Conservation (phyloP, 1,284 basidiomycete genomes). For the Cryptococcus depauperatus region DNA sequence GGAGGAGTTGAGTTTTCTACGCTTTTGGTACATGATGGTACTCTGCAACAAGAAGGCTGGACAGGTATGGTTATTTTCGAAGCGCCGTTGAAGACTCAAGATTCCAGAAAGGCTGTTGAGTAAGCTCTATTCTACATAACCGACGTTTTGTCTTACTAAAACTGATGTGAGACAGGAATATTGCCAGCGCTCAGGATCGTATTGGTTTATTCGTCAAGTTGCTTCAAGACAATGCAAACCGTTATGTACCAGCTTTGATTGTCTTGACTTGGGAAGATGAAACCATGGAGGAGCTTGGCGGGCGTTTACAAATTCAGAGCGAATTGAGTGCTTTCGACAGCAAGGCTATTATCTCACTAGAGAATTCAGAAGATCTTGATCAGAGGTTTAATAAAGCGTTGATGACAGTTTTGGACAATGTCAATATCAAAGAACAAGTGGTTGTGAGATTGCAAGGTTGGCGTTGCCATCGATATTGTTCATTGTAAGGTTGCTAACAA, state of each 20-base stretch:
- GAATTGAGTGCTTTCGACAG: slow-evolving; percentile 19
- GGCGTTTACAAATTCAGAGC: slow-evolving; percentile 20
- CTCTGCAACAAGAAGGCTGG: slow-evolving; percentile 11
- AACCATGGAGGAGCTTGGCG: slow-evolving; percentile 23
- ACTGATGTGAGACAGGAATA: slow-evolving; percentile 28
- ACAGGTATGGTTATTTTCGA: slow-evolving; percentile 31
- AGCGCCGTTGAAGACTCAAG: slow-evolving; percentile 17
- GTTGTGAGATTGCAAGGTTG: slow-evolving; percentile 18
- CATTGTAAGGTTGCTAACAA: background rate
- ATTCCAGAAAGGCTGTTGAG: slow-evolving; percentile 9
- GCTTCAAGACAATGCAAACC: slow-evolving; percentile 8
- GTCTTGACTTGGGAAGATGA: slow-evolving; percentile 38
- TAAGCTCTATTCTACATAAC: too few species aligned
- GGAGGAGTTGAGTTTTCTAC: slow-evolving; percentile 21
- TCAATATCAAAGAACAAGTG: slow-evolving; percentile 18
- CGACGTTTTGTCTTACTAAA: background rate
- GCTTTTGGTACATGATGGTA: slow-evolving; percentile 9
- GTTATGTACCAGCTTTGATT: slow-evolving; percentile 24
- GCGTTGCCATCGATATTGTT: slow-evolving; percentile 1
- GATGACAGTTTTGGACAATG: slow-evolving; percentile 9
- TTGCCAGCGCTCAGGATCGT: slow-evolving; percentile 28
- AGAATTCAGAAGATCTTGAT: slow-evolving; percentile 26
- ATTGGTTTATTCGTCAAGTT: slow-evolving; percentile 18
- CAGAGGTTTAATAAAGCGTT: slow-evolving; percentile 16
- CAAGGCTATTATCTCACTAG: slow-evolving; percentile 22